phyloP scores from a whole-genome alignment of 306 rosid species.

The Quercus rubra region DNA sequence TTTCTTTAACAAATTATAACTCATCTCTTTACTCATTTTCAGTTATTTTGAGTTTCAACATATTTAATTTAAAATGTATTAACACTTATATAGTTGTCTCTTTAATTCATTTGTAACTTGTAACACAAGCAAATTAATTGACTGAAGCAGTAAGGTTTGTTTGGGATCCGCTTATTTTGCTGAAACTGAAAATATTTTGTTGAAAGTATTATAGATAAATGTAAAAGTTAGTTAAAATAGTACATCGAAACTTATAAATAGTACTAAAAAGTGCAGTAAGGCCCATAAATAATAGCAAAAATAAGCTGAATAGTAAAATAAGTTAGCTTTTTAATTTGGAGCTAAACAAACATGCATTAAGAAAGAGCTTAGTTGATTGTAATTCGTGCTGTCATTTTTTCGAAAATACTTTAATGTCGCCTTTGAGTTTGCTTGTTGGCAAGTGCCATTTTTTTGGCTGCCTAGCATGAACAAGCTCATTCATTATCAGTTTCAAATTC shows the following conservation, averaged over 20 bases:
- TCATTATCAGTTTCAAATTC: background rate
- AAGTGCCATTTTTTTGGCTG: background rate
- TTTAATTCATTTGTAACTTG: background rate
- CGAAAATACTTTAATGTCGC: background rate
- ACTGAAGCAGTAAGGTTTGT: background rate
- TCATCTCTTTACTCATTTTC: too few relatives aligned
- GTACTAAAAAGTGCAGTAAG: fast-evolving
- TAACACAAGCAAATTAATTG: background rate
- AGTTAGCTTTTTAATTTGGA: fast-evolving
- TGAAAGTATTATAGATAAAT: too few relatives aligned
- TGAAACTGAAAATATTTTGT: too few relatives aligned
- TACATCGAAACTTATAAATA: too few relatives aligned
- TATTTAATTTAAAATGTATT: too few relatives aligned
- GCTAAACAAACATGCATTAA: fast-evolving
- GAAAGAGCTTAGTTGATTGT: background rate
- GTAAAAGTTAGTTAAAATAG: too few relatives aligned
- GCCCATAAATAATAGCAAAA: fast-evolving
- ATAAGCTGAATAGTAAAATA: too few relatives aligned
- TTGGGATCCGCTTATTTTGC: too few relatives aligned
- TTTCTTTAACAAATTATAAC: too few relatives aligned
- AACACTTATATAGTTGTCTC: too few relatives aligned
- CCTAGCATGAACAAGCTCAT: background rate
- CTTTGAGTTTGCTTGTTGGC: background rate
- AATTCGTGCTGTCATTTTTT: constrained; percentile 5
- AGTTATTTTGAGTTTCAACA: too few relatives aligned